These are phyloP conservation scores for Paramecium sonneborni DNA, from an alignment of 73 alveolate genomes.

Conservation along the genomic window DNA sequence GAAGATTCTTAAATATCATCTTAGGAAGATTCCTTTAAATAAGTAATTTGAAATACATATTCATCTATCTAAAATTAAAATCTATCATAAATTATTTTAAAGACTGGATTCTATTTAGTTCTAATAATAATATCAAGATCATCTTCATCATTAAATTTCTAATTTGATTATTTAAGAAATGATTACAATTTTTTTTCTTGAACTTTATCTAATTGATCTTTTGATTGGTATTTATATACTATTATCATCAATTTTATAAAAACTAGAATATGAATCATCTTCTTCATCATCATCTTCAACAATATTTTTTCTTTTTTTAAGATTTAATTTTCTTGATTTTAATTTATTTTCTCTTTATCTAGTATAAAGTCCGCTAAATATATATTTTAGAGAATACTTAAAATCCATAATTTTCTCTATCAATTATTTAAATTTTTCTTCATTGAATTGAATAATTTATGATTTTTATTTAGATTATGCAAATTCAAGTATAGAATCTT, in stretches of 20 bases:
- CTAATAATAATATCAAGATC: neutral
- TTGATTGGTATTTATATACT: neutral
- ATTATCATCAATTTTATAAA: neutral
- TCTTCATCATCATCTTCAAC: neutral
- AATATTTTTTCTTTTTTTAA: neutral
- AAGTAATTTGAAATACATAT: neutral
- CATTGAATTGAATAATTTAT: constrained; percentile 36
- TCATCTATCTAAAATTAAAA: constrained; percentile 19
- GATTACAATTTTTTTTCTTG: constrained; percentile 25
- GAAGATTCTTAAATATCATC: neutral
- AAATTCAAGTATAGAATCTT: constrained; percentile 63
- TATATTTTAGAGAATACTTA: constrained; percentile 7
- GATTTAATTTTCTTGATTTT: neutral
- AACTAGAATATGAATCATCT: constrained; percentile 9
- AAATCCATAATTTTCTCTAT: constrained; percentile 66
- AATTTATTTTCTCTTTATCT: constrained; percentile 27
- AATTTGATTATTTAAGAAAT: neutral
- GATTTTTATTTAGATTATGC: constrained; percentile 51
- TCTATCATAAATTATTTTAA: constrained; percentile 31
- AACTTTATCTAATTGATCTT: constrained; percentile 29
- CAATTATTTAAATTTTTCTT: constrained; percentile 48
- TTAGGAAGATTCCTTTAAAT: neutral
- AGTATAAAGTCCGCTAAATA: constrained; percentile 21
- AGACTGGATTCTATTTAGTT: neutral
- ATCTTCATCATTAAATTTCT: constrained; percentile 1